These are phyloP conservation scores for Elongisporangium prolatum DNA, from an alignment of 352 stramenopile genomes.

Conservation along the genomic window DNA sequence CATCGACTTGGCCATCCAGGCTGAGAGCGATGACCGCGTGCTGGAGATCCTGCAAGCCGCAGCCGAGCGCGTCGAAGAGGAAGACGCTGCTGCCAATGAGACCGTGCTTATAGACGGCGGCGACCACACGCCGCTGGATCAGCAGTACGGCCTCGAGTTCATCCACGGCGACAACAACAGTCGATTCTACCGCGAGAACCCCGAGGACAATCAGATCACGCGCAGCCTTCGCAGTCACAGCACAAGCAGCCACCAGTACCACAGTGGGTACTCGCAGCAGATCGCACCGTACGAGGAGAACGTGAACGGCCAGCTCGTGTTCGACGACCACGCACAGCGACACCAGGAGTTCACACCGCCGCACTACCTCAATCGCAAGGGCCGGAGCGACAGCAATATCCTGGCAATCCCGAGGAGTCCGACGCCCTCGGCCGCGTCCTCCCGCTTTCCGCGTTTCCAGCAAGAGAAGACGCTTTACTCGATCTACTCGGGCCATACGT, in stretches of 20 bases:
- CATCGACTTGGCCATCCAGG: slow-evolving; percentile 70
- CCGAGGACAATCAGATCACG: slow-evolving; percentile 19
- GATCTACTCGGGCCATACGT: slow-evolving; percentile 25
- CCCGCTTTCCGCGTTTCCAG: slow-evolving; percentile 1
- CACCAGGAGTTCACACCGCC: not conserved
- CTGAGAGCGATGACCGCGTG: slow-evolving; percentile 68
- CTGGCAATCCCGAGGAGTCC: not conserved
- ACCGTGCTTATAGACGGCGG: not conserved
- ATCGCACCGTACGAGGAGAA: slow-evolving; percentile 1
- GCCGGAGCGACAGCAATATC: not conserved
- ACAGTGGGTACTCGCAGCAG: slow-evolving; percentile 15
- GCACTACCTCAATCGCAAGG: not conserved
- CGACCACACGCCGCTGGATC: slow-evolving; percentile 2
- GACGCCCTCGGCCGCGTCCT: not conserved
- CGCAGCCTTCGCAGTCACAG: slow-evolving; percentile 8
- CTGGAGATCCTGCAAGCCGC: slow-evolving; percentile 65
- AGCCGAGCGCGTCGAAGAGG: slow-evolving; percentile 27
- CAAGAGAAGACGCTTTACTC: slow-evolving; percentile 21
- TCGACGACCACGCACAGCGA: slow-evolving; percentile 5
- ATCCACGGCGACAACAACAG: slow-evolving; percentile 25
- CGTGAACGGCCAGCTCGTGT: not conserved
- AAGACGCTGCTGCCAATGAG: slow-evolving; percentile 12
- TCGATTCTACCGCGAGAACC: slow-evolving; percentile 26
- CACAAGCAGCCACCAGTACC: slow-evolving; percentile 11
- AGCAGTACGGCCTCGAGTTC: slow-evolving; percentile 23